A percentile compares a stretch with the other conserved stretches of the same genome.
These are phyloP conservation scores for Suillus alpinus DNA, from an alignment of 768 basidiomycete species.

Conservation along the genomic window DNA sequence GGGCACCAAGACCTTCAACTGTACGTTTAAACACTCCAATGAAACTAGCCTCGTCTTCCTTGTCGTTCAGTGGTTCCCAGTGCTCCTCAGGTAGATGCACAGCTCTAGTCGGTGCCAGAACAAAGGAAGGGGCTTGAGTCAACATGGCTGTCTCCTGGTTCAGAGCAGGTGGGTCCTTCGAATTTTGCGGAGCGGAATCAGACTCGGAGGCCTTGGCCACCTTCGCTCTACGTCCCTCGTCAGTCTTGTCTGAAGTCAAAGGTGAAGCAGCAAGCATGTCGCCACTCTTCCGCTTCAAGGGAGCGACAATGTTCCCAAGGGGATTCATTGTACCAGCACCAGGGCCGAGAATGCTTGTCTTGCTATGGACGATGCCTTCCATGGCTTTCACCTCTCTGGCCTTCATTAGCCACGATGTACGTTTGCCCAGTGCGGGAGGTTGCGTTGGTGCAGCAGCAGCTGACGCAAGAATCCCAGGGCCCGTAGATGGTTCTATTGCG, in stretches of 20 bases:
- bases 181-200: conserved; percentile 28
- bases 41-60: conserved; percentile 43
- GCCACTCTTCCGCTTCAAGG: conserved; percentile 64
- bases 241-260: conserved; percentile 25
- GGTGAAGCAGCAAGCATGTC: conserved; percentile 35
- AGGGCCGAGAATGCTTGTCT: conserved; percentile 16
- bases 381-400: conserved; percentile 71
- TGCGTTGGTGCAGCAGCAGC: conserved; percentile 28
- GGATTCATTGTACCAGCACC: neutral
- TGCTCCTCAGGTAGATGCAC: conserved; percentile 17
- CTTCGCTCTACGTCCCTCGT: conserved; percentile 48
- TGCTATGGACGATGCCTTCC: conserved; percentile 45
- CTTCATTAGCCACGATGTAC: conserved; percentile 80
- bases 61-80: conserved; percentile 9
- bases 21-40: conserved; percentile 70
- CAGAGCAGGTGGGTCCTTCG: conserved; percentile 6
- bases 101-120: neutral
- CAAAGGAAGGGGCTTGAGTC: neutral
- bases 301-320: conserved; percentile 8
- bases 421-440: conserved; percentile 49
- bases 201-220: conserved; percentile 42
- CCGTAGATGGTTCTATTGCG: conserved; percentile 42
- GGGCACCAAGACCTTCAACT: conserved; percentile 63
- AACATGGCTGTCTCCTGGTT: conserved; percentile 4
- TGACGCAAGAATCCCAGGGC: conserved; percentile 29